Evolutionary conservation across 176 grass and related monocot species (phyloP).

Genomic region (Coix lacrymajobi): DNA sequence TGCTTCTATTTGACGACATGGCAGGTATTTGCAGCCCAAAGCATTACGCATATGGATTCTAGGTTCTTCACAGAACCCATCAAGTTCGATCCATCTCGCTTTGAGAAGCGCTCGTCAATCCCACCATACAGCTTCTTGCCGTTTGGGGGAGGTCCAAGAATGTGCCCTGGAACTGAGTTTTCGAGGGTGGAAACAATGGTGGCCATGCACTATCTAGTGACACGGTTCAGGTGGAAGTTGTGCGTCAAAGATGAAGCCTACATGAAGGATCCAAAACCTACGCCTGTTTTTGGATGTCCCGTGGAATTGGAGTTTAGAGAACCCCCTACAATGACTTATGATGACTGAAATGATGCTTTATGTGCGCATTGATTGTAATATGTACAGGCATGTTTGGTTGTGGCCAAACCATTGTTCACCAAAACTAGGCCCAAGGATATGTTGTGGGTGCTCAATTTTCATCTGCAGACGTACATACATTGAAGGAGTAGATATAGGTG

Average conservation of each 20-base stretch:
- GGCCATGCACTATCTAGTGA: constrained; percentile 36
- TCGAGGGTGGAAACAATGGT: constrained; percentile 37
- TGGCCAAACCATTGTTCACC: background rate
- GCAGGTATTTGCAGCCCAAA: constrained; percentile 39
- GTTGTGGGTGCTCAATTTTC: background rate
- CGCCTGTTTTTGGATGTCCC: constrained; percentile 26
- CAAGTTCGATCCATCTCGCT: constrained; percentile 34
- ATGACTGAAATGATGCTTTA: background rate
- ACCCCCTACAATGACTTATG: background rate
- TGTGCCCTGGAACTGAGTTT: constrained; percentile 40
- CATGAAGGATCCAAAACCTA: constrained; percentile 31
- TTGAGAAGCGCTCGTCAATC: background rate
- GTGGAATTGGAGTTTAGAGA: background rate
- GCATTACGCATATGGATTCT: constrained; percentile 42
- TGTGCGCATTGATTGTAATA: background rate
- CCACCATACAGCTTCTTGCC: constrained; percentile 38
- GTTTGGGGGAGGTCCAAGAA: constrained; percentile 42
- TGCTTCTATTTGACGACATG: background rate
- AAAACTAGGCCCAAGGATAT: background rate
- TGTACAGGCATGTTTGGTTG: background rate
- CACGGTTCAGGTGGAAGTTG: constrained; percentile 32
- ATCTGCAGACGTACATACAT: background rate
- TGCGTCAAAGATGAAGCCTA: constrained; percentile 18
- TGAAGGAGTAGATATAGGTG: background rate
- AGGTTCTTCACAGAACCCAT: constrained; percentile 25